Evolutionary conservation across 331 rosid genomes (phyloP).

Genomic region (Cydonia oblonga): DNA sequence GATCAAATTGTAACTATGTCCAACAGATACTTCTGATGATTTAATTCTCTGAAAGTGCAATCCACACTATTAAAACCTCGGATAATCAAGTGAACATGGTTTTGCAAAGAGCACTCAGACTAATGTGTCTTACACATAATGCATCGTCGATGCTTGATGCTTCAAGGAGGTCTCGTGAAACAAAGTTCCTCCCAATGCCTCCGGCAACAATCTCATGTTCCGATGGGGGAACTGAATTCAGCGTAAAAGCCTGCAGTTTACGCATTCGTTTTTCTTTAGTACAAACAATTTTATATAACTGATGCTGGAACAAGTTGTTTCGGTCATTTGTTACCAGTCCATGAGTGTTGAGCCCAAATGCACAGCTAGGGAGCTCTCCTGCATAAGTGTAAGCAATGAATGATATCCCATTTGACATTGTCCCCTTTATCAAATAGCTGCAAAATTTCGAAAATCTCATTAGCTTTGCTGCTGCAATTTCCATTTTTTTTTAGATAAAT

Average conservation of each 20-base stretch:
- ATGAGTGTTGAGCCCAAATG: slow-evolving; percentile 62
- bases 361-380: slow-evolving; percentile 92
- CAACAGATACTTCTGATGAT: no score
- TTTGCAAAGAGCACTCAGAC: no score
- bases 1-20: slow-evolving; percentile 45
- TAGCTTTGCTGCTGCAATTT: no score
- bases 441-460: no score
- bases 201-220: no score
- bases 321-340: slow-evolving; percentile 40
- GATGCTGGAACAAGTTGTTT: not conserved
- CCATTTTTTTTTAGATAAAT: not conserved
- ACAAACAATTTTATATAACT: not conserved
- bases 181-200: no score
- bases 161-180: no score
- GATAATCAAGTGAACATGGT: no score
- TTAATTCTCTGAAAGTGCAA: no score
- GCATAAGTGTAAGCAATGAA: slow-evolving; percentile 71
- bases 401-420: slow-evolving; percentile 37
- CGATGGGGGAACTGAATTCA: slow-evolving; percentile 21
- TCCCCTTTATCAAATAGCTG: slow-evolving; percentile 68
- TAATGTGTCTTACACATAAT: no score
- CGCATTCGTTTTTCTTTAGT: not conserved
- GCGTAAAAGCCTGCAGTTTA: slow-evolving; percentile 53
- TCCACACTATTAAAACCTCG: no score
- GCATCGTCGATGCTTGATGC: no score